phyloP scores from a whole-genome alignment of 2,329 filamentous ascomycete genomes.

The Aspergillus puulaauensis region DNA sequence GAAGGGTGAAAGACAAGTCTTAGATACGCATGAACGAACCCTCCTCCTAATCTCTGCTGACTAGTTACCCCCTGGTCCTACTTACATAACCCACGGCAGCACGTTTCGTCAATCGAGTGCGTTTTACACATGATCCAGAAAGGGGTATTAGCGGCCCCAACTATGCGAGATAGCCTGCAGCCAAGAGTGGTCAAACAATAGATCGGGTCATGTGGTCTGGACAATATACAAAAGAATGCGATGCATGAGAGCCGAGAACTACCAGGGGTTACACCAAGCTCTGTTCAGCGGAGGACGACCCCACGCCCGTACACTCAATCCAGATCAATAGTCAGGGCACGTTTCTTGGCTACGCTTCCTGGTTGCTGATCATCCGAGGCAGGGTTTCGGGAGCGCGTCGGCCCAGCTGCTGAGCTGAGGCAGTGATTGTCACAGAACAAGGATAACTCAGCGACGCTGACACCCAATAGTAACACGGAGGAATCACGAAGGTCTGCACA shows the following conservation, averaged over 20 bases:
- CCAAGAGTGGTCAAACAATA: conserved; percentile 12
- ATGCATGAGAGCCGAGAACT: background rate
- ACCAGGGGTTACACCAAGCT: conserved; percentile 7
- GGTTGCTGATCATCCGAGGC: conserved; percentile 34
- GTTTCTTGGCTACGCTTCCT: conserved; percentile 26
- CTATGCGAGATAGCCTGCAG: conserved; percentile 7
- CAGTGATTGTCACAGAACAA: background rate
- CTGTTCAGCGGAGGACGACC: background rate
- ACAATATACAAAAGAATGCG: background rate
- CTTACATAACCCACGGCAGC: conserved; percentile 2
- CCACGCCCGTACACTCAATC: conserved; percentile 3
- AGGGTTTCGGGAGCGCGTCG: conserved; percentile 27
- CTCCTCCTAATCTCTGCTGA: background rate
- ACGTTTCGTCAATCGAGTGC: background rate
- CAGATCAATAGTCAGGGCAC: conserved; percentile 19
- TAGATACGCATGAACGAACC: background rate
- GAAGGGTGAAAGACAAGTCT: background rate
- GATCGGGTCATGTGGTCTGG: conserved; percentile 8
- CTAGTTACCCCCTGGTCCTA: background rate
- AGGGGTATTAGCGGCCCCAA: background rate
- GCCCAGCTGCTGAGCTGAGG: conserved; percentile 14
- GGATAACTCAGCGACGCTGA: conserved; percentile 1
- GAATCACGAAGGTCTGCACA: background rate
- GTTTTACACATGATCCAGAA: conserved; percentile 2
- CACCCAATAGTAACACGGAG: background rate